Conservation (phyloP, 1,139 yeast genomes). For the Debaryomyces sp. region DNA sequence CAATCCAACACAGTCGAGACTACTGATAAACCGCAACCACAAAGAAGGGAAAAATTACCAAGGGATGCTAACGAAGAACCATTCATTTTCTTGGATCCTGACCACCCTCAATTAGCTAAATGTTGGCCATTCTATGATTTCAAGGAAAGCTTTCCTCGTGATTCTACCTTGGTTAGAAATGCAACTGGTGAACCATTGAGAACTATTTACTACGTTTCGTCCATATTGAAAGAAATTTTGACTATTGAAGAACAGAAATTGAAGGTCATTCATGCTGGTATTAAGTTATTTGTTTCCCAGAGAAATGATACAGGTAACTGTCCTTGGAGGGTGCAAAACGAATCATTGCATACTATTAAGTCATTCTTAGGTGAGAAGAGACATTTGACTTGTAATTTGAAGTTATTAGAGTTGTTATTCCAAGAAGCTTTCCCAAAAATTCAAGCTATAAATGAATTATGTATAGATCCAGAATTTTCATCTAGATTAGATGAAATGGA, state of each 20-base stretch:
- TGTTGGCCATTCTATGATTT: conserved; percentile 92
- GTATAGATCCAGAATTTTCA: conserved; percentile 61
- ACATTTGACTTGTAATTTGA: conserved; percentile 56
- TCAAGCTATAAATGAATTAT: conserved; percentile 49
- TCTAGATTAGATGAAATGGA: conserved; percentile 52
- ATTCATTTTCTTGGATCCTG: conserved; percentile 71
- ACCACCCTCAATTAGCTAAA: conserved; percentile 65
- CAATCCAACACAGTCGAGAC: conserved; percentile 17
- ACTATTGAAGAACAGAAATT: conserved; percentile 72
- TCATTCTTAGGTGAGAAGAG: conserved; percentile 60
- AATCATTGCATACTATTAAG: conserved; percentile 68
- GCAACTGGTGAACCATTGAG: conserved; percentile 95
- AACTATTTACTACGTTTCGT: conserved; percentile 85
- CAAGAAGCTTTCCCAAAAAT: conserved; percentile 83
- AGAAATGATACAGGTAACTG: conserved; percentile 70
- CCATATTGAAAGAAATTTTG: conserved; percentile 69
- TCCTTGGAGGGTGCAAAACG: conserved; percentile 94
- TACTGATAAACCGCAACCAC: conserved; percentile 21
- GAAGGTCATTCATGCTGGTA: conserved; percentile 90
- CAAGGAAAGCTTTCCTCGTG: conserved; percentile 61
- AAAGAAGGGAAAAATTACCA: conserved; percentile 73
- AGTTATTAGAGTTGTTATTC: conserved; percentile 66
- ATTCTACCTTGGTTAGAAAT: conserved; percentile 82
- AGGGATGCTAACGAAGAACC: conserved; percentile 96
- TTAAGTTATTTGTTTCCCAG: conserved; percentile 88